Evolutionary conservation across 2,329 filamentous ascomycete genomes (phyloP).

Genomic region (Sphaerulina populicola): DNA sequence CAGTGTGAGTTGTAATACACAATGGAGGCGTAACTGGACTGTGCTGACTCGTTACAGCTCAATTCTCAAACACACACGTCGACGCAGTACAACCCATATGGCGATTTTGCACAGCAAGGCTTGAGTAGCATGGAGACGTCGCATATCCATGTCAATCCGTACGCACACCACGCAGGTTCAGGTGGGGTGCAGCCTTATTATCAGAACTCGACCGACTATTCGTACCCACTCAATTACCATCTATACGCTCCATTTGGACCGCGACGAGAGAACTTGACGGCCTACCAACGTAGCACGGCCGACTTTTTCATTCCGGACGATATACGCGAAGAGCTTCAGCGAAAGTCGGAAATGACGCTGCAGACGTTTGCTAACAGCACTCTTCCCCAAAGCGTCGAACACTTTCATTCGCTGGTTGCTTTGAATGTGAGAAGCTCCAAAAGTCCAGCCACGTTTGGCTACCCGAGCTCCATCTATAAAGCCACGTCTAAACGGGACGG

Average conservation of each 20-base stretch:
- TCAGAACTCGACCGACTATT: conserved; percentile 48
- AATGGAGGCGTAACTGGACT: neutral
- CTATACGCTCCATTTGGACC: conserved; percentile 81
- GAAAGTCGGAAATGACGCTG: conserved; percentile 73
- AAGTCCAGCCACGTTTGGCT: conserved; percentile 71
- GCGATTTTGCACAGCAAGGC: conserved; percentile 32
- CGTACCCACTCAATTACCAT: conserved; percentile 70
- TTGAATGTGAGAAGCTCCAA: conserved; percentile 75
- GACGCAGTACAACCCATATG: conserved; percentile 33
- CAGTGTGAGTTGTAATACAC: conserved; percentile 23
- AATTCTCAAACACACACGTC: conserved; percentile 26
- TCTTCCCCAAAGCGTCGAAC: conserved; percentile 66
- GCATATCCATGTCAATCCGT: conserved; percentile 52
- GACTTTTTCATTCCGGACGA: conserved; percentile 89
- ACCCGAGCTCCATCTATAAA: conserved; percentile 91
- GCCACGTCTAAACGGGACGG: conserved; percentile 83
- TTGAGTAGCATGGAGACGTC: conserved; percentile 29
- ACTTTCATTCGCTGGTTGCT: conserved; percentile 86
- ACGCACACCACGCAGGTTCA: conserved; percentile 60
- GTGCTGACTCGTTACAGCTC: conserved; percentile 10
- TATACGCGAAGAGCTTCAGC: conserved; percentile 77
- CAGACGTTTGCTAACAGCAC: conserved; percentile 70
- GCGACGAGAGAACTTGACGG: conserved; percentile 69
- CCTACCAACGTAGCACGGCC: conserved; percentile 77
- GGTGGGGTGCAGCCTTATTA: conserved; percentile 61